Percentiles rank a stretch among this genome's conserved stretches.
phyloP scores from a whole-genome alignment of 2,329 filamentous ascomycete species.

The Cladosporium sp. region DNA sequence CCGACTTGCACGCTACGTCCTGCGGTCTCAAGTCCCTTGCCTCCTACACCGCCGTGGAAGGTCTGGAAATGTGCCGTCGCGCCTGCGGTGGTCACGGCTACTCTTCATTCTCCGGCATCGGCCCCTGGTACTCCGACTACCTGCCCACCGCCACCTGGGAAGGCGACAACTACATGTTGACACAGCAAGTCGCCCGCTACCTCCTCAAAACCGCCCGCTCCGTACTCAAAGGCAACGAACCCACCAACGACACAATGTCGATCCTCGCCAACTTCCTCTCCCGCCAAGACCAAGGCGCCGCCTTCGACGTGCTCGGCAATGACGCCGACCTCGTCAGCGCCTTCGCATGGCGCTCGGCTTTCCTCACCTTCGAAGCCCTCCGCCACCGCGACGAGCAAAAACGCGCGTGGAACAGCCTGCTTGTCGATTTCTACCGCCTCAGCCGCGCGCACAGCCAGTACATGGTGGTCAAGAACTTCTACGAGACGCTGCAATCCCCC shows the following conservation, averaged over 20 bases:
- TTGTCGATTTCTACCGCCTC: slow-evolving; percentile 74
- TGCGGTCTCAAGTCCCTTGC: slow-evolving; percentile 72
- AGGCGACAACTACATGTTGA: slow-evolving; percentile 79
- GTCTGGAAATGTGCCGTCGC: slow-evolving; percentile 68
- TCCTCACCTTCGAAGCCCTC: slow-evolving; percentile 70
- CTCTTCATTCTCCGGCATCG: slow-evolving; percentile 71
- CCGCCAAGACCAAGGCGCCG: slow-evolving; percentile 65
- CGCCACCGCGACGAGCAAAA: slow-evolving; percentile 72
- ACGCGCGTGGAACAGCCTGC: slow-evolving; percentile 70
- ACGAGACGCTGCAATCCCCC: slow-evolving; percentile 59
- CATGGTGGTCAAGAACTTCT: slow-evolving; percentile 75
- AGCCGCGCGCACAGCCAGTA: slow-evolving; percentile 73
- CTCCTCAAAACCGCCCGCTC: slow-evolving; percentile 70
- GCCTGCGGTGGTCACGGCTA: slow-evolving; percentile 77
- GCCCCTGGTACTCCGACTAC: slow-evolving; percentile 70
- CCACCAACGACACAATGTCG: slow-evolving; percentile 64
- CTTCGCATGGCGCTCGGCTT: slow-evolving; percentile 71
- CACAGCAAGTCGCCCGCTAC: slow-evolving; percentile 73
- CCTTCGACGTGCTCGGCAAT: slow-evolving; percentile 68
- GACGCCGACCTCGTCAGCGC: slow-evolving; percentile 69
- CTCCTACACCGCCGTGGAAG: slow-evolving; percentile 68
- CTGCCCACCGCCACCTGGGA: slow-evolving; percentile 70
- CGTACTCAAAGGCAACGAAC: slow-evolving; percentile 59
- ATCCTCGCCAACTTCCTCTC: slow-evolving; percentile 63
- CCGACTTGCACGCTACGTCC: slow-evolving; percentile 72